phyloP scores from a whole-genome alignment of 2,329 filamentous ascomycete species.

The Neonectria faginata region DNA sequence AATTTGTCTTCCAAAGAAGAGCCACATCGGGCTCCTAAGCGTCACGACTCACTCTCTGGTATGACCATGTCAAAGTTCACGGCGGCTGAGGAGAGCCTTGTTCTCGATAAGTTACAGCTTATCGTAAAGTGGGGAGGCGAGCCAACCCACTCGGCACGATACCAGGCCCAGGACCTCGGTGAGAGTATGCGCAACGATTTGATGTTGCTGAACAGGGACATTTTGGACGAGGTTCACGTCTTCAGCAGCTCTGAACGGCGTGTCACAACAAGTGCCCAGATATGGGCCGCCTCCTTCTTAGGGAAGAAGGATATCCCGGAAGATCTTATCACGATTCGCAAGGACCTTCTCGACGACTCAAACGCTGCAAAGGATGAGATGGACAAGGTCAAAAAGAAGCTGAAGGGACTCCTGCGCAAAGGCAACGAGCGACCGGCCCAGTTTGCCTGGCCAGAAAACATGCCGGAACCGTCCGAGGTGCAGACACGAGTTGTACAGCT shows the following conservation, averaged over 20 bases:
- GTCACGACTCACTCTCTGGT: conserved; percentile 88
- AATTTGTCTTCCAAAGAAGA: conserved; percentile 41
- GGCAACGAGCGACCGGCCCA: conserved; percentile 94
- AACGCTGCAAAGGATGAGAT: conserved; percentile 99
- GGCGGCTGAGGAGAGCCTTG: conserved; percentile 90
- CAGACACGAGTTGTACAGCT: conserved; percentile 91
- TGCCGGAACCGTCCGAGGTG: conserved; percentile 93
- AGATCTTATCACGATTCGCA: conserved; percentile 90
- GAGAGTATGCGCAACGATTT: conserved; percentile 97
- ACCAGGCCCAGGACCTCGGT: conserved; percentile 94
- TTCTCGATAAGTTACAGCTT: conserved; percentile 94
- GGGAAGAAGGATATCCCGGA: conserved; percentile 86
- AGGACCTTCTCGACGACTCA: conserved; percentile 95
- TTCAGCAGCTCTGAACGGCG: conserved; percentile 96
- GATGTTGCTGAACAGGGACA: conserved; percentile 90
- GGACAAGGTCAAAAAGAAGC: conserved; percentile 99
- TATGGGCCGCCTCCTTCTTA: conserved; percentile 91
- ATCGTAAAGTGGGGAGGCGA: conserved; percentile 99
- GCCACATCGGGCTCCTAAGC: conserved; percentile 59
- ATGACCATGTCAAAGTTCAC: conserved; percentile 95
- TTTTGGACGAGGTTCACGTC: conserved; percentile 91
- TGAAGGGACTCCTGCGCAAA: conserved; percentile 90
- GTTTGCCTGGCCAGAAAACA: conserved; percentile 97
- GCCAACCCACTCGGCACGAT: conserved; percentile 95
- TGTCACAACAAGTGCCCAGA: conserved; percentile 95